A percentile compares a stretch with the other conserved stretches of the same genome.
Conservation (phyloP, 371 early-diverging fungal species). For the Coemansia sp. region DNA sequence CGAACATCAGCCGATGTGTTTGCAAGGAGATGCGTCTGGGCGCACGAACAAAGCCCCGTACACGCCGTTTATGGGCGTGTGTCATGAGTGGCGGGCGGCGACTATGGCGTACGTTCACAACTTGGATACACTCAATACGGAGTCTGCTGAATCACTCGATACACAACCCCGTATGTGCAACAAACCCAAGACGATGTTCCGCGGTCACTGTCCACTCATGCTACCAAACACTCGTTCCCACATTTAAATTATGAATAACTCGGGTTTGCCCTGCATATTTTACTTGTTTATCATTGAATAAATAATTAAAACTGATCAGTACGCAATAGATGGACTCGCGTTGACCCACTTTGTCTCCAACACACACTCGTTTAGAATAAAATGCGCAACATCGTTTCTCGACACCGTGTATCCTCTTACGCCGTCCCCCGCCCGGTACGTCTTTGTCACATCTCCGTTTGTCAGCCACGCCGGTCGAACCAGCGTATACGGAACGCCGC, state of each 20-base stretch:
- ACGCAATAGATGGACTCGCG: conserved; percentile 48
- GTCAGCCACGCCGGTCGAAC: conserved; percentile 53
- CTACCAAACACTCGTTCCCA: background rate
- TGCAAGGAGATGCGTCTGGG: background rate
- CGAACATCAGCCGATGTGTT: background rate
- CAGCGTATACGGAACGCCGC: conserved; percentile 47
- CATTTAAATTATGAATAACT: background rate
- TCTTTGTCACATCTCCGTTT: conserved; percentile 31
- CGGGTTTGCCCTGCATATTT: no score
- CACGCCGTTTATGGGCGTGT: background rate
- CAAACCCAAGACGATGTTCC: background rate
- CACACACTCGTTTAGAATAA: conserved; percentile 52
- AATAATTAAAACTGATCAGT: conserved; percentile 5
- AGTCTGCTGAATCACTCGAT: background rate
- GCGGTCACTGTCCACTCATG: background rate
- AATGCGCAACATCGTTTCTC: conserved; percentile 52
- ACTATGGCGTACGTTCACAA: background rate
- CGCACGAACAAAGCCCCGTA: background rate
- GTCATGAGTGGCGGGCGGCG: conserved; percentile 1
- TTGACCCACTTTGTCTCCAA: conserved; percentile 34
- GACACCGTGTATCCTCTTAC: conserved; percentile 51
- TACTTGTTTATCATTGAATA: background rate
- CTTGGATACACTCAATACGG: background rate
- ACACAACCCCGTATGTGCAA: background rate
- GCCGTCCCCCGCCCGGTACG: conserved; percentile 38